Conservation (phyloP, 2,329 filamentous ascomycete genomes). For the Aspergillus sp. region DNA sequence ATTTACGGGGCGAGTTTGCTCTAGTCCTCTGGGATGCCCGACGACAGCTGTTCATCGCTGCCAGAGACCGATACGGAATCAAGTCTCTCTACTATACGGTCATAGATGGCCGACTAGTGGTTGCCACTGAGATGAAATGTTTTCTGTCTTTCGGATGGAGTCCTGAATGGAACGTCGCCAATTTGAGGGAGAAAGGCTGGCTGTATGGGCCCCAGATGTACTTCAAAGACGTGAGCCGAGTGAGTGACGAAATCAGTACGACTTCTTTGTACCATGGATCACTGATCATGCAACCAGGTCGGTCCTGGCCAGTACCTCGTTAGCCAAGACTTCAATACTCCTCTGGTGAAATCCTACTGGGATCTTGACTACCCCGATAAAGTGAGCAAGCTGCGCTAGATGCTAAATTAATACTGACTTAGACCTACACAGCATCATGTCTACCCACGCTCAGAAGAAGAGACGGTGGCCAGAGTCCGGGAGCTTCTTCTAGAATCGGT, state of each 20-base stretch:
- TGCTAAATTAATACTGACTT: neutral
- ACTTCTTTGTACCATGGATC: neutral
- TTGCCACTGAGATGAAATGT: constrained; percentile 58
- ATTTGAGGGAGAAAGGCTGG: constrained; percentile 49
- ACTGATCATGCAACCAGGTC: constrained; percentile 32
- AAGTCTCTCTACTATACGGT: constrained; percentile 59
- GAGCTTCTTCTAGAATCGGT: constrained; percentile 55
- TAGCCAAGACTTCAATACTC: constrained; percentile 40
- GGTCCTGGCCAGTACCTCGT: constrained; percentile 50
- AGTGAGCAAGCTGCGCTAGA: constrained; percentile 30
- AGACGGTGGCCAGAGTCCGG: constrained; percentile 55
- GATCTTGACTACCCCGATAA: constrained; percentile 57
- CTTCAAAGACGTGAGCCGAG: constrained; percentile 53
- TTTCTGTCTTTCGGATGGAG: constrained; percentile 55
- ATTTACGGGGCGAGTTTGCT: constrained; percentile 59
- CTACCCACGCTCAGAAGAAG: constrained; percentile 51
- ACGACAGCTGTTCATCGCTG: constrained; percentile 49
- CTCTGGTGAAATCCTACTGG: constrained; percentile 54
- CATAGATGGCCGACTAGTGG: constrained; percentile 43
- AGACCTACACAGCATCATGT: constrained; percentile 24
- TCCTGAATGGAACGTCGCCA: constrained; percentile 56
- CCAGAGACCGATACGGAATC: constrained; percentile 58
- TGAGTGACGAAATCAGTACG: constrained; percentile 19
- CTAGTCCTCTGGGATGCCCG: constrained; percentile 55
- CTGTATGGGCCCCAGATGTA: constrained; percentile 50